Evolutionary conservation across 2,329 filamentous ascomycete genomes (phyloP).

Genomic region (Plenodomus biglobosus): DNA sequence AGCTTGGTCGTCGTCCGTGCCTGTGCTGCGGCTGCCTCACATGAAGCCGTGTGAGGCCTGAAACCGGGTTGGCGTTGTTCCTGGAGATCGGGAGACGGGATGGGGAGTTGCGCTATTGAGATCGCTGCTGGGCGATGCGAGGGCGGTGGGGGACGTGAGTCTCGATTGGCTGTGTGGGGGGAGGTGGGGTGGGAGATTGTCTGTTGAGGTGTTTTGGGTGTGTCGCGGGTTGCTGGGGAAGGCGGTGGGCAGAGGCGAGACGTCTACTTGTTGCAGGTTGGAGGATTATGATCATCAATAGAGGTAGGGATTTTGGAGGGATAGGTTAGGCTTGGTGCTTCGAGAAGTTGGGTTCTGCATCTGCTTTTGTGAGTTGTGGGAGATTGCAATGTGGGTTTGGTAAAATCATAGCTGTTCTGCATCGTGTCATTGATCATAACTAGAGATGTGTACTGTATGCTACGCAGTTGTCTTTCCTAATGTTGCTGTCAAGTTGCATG

Average conservation of each 20-base stretch:
- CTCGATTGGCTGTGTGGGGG: slow-evolving; percentile 15
- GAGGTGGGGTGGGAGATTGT: slow-evolving; percentile 11
- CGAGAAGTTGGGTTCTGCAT: too few relatives aligned
- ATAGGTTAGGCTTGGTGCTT: too few relatives aligned
- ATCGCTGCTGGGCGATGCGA: slow-evolving; percentile 15
- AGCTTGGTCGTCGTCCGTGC: slow-evolving; percentile 5
- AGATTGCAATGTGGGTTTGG: too few relatives aligned
- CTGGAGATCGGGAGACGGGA: slow-evolving; percentile 27
- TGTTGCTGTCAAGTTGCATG: too few relatives aligned
- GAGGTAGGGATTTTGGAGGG: too few relatives aligned
- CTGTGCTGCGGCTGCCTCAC: slow-evolving; percentile 12
- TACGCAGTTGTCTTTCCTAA: too few relatives aligned
- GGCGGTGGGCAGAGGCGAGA: slow-evolving; percentile 9
- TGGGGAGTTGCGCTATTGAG: slow-evolving; percentile 16
- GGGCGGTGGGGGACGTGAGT: slow-evolving; percentile 6
- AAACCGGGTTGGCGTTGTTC: slow-evolving; percentile 39
- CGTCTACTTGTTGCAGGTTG: too few relatives aligned
- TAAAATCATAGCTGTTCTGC: too few relatives aligned
- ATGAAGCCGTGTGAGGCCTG: slow-evolving; percentile 22
- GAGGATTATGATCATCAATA: background rate
- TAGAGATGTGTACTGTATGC: too few relatives aligned
- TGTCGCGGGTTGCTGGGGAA: slow-evolving; percentile 10
- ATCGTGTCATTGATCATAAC: too few relatives aligned
- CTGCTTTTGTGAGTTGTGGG: too few relatives aligned
- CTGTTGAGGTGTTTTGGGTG: slow-evolving; percentile 27